phyloP scores from a whole-genome alignment of 2,329 filamentous ascomycete genomes.

The Pseudogymnoascus sp. region DNA sequence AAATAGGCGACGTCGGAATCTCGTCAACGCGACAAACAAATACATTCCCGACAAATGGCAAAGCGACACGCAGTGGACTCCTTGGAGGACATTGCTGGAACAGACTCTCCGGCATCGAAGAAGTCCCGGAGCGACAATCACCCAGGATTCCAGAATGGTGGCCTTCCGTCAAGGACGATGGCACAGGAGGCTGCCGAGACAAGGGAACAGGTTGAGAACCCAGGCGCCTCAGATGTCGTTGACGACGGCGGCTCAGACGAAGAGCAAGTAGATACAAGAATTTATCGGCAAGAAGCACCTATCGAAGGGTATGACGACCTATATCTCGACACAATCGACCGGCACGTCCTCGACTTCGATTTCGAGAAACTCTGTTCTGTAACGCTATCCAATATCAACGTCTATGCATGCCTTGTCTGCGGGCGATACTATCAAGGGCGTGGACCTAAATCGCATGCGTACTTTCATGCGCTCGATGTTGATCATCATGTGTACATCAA shows the following conservation, averaged over 20 bases:
- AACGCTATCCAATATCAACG: conserved; percentile 94
- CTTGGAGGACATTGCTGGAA: conserved; percentile 46
- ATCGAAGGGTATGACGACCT: conserved; percentile 87
- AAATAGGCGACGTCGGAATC: conserved; percentile 5
- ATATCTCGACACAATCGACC: conserved; percentile 95
- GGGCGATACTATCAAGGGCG: conserved; percentile 97
- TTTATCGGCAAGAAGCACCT: conserved; percentile 65
- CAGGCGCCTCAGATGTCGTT: conserved; percentile 23
- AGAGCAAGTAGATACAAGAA: conserved; percentile 22
- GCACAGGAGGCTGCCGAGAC: conserved; percentile 13
- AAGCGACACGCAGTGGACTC: conserved; percentile 55
- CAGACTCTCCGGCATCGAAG: conserved; percentile 52
- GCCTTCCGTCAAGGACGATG: conserved; percentile 25
- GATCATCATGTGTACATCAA: conserved; percentile 98
- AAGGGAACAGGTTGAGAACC: conserved; percentile 18
- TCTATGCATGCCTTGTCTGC: conserved; percentile 94
- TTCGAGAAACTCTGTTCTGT: conserved; percentile 98
- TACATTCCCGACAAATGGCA: conserved; percentile 28
- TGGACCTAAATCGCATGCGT: conserved; percentile 89
- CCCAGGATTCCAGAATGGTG: conserved; percentile 22
- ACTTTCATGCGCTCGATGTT: conserved; percentile 93
- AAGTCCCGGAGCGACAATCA: conserved; percentile 40
- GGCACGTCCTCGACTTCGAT: conserved; percentile 89
- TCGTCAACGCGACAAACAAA: conserved; percentile 1
- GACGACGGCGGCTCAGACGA: conserved; percentile 28